A percentile compares a stretch with the other conserved stretches of the same genome.
These are phyloP conservation scores for Heritiera fomes DNA, from an alignment of 345 rosid species.

Conservation along the genomic window DNA sequence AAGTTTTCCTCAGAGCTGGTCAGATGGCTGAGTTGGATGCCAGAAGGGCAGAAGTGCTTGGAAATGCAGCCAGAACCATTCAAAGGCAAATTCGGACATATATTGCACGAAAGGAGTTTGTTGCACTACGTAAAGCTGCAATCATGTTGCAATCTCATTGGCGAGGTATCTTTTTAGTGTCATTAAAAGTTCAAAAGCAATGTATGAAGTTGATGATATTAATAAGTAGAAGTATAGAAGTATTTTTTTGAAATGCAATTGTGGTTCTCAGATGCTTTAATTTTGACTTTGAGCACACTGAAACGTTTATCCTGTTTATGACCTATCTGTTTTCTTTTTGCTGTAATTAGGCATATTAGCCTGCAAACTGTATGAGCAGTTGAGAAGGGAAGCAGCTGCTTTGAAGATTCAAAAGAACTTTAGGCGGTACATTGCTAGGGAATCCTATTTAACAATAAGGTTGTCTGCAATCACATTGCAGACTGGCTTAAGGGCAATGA, in stretches of 20 bases:
- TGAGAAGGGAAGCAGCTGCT: constrained; percentile 88
- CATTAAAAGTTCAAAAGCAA: constrained; percentile 13
- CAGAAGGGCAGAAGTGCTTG: constrained; percentile 96
- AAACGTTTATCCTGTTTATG: constrained; percentile 15
- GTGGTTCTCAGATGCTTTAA: neutral
- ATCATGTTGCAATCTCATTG: constrained; percentile 73
- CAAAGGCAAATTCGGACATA: constrained; percentile 87
- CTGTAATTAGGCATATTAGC: constrained; percentile 68
- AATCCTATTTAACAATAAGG: constrained; percentile 52
- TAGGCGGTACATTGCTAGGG: constrained; percentile 63
- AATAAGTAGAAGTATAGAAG: neutral
- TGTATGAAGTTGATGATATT: neutral
- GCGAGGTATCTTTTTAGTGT: constrained; percentile 62
- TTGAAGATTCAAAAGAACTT: constrained; percentile 87
- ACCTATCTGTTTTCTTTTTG: constrained; percentile 25
- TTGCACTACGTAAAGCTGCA: constrained; percentile 78
- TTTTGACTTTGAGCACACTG: neutral
- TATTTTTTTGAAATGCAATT: neutral
- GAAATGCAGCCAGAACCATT: constrained; percentile 92
- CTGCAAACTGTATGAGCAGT: constrained; percentile 74
- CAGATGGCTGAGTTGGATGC: constrained; percentile 99
- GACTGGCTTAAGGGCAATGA: constrained; percentile 91
- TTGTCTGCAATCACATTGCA: constrained; percentile 71
- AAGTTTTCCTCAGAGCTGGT: constrained; percentile 97
- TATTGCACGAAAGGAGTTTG: constrained; percentile 83